phyloP scores from a whole-genome alignment of 345 rosid genomes.

The Gossypium mustelinum region DNA sequence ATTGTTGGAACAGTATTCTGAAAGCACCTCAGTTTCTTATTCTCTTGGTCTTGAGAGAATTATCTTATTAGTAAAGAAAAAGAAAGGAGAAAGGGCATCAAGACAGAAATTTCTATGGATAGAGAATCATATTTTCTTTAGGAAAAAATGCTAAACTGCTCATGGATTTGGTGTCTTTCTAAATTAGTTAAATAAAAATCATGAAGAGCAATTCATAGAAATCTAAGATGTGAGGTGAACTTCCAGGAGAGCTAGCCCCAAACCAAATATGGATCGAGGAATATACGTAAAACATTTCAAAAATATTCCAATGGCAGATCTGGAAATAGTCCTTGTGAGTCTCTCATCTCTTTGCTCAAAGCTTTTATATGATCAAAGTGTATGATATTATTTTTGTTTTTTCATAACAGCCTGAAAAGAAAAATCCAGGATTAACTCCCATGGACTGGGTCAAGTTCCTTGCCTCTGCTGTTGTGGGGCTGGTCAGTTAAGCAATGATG shows the following conservation, averaged over 20 bases:
- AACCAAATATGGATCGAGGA: conserved; percentile 56
- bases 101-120: conserved; percentile 6
- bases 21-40: background rate
- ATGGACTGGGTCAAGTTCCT: conserved; percentile 98
- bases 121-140: background rate
- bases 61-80: background rate
- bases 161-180: background rate
- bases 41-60: background rate
- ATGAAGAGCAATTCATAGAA: background rate
- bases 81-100: background rate
- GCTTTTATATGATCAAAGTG: conserved; percentile 2
- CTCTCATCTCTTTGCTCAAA: conserved; percentile 21
- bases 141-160: background rate
- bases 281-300: conserved; percentile 89
- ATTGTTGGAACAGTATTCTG: conserved; percentile 8
- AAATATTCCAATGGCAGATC: conserved; percentile 97
- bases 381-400: background rate
- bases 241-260: conserved; percentile 64
- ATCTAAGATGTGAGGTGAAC: conserved; percentile 21
- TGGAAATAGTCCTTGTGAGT: conserved; percentile 97
- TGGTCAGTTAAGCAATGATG: conserved; percentile 47
- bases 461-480: conserved; percentile 82
- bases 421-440: conserved; percentile 94
- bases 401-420: conserved; percentile 85
- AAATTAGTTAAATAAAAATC: background rate